A percentile compares a stretch with the other conserved stretches of the same genome.
These are phyloP conservation scores for Trametes villosa DNA, from an alignment of 768 basidiomycete species.

Conservation along the genomic window DNA sequence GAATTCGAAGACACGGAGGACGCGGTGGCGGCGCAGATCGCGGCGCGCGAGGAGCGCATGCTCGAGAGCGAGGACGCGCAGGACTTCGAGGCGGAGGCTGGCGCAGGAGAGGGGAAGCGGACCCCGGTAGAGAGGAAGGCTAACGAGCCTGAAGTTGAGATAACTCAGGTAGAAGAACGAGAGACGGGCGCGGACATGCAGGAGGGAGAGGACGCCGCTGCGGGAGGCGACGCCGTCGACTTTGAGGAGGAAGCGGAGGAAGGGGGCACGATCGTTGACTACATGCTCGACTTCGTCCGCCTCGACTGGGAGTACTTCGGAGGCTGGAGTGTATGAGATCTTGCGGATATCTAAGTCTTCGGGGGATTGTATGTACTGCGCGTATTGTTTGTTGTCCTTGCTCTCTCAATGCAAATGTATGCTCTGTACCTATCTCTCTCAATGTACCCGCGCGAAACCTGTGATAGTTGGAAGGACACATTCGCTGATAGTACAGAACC, in stretches of 20 bases:
- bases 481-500: too few relatives aligned
- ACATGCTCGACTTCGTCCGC: constrained; percentile 75
- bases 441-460: too few relatives aligned
- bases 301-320: constrained; percentile 70
- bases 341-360: too few relatives aligned
- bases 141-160: constrained; percentile 12
- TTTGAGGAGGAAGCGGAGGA: constrained; percentile 47
- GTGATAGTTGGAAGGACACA: too few relatives aligned
- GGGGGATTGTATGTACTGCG: too few relatives aligned
- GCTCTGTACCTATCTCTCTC: too few relatives aligned
- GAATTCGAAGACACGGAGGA: constrained; percentile 91
- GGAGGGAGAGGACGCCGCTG: constrained; percentile 28
- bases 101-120: constrained; percentile 5
- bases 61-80: constrained; percentile 80
- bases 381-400: too few relatives aligned
- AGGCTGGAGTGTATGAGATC: constrained; percentile 68
- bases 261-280: constrained; percentile 79
- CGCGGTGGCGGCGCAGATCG: constrained; percentile 76
- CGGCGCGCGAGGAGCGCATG: constrained; percentile 71
- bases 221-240: constrained; percentile 39
- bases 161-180: constrained; percentile 1
- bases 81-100: constrained; percentile 69
- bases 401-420: too few relatives aligned
- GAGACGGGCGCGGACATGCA: constrained; percentile 26
- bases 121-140: constrained; percentile 19